These are phyloP conservation scores for Hypericum androsaemum DNA, from an alignment of 345 rosid genomes.

Conservation along the genomic window DNA sequence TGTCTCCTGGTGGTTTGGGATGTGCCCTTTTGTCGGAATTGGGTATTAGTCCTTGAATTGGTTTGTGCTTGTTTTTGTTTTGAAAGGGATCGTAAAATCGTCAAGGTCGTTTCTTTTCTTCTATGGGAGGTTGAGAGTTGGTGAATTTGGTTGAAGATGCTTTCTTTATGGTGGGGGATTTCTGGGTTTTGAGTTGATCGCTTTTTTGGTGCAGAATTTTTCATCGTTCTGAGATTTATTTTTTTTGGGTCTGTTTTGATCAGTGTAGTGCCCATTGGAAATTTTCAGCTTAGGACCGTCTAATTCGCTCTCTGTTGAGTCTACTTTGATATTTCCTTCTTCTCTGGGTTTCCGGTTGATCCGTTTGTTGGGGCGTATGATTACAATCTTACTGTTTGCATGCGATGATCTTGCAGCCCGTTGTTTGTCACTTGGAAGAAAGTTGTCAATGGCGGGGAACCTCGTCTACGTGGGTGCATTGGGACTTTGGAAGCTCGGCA, in stretches of 20 bases:
- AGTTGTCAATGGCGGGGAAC: conserved; percentile 76
- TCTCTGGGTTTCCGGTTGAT: background rate
- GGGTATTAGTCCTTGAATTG: too few species aligned
- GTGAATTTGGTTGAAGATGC: too few species aligned
- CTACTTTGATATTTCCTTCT: background rate
- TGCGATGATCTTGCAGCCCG: conserved; percentile 44
- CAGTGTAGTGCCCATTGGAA: background rate
- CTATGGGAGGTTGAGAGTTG: too few species aligned
- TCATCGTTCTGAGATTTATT: too few species aligned
- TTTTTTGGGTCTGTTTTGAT: background rate
- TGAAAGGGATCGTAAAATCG: too few species aligned
- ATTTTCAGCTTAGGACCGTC: background rate
- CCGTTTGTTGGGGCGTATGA: background rate
- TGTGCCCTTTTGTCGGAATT: background rate
- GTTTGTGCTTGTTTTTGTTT: too few species aligned
- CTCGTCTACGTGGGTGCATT: conserved; percentile 96
- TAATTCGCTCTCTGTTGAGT: background rate
- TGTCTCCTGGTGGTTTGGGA: background rate
- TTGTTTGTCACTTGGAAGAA: conserved; percentile 98
- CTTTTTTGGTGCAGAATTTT: too few species aligned
- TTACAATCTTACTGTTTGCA: background rate
- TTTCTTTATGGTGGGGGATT: too few species aligned
- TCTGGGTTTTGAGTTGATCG: too few species aligned
- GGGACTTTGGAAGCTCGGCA: conserved; percentile 86
- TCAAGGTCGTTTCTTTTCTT: too few species aligned